Evolutionary conservation across 768 basidiomycete species (phyloP).

Genomic region (Phylloporus rhodoxanthus): DNA sequence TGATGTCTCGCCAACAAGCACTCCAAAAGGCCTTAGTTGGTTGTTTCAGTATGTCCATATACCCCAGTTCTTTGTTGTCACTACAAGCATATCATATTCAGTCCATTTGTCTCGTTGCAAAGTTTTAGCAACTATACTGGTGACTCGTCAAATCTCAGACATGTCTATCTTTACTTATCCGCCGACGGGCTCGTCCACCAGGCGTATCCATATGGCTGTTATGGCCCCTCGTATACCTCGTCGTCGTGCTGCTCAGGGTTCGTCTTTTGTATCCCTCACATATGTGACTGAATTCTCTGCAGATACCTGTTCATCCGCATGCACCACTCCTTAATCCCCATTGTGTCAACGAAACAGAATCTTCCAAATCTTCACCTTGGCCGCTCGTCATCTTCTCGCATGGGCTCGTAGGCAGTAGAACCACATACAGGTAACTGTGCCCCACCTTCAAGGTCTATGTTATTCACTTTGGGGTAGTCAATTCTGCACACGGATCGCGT

Average conservation of each 20-base stretch:
- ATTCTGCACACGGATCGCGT: conserved; percentile 65
- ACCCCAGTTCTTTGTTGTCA: neutral
- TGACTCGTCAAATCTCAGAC: conserved; percentile 13
- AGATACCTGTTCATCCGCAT: conserved; percentile 56
- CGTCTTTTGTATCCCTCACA: neutral
- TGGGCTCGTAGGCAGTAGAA: conserved; percentile 70
- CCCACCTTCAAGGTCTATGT: neutral
- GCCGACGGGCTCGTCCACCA: neutral
- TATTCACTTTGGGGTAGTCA: conserved; percentile 39
- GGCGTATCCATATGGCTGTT: conserved; percentile 27
- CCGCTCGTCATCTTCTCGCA: conserved; percentile 83
- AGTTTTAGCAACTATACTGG: conserved; percentile 51
- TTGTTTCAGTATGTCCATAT: conserved; percentile 42
- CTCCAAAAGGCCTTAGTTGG: conserved; percentile 48
- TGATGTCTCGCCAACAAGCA: conserved; percentile 25
- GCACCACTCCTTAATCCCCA: conserved; percentile 44
- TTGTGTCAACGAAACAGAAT: neutral
- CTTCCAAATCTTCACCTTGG: conserved; percentile 41
- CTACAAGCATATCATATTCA: conserved; percentile 4
- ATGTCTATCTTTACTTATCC: neutral
- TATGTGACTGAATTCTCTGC: neutral
- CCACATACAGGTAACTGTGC: conserved; percentile 52
- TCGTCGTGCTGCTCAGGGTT: conserved; percentile 46
- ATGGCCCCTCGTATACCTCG: conserved; percentile 48
- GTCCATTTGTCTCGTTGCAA: conserved; percentile 41